Evolutionary conservation across 1,284 basidiomycete species (phyloP), one percentile per base, ranked within the genome.

Genomic region (Austropuccinia psidii): DNA sequence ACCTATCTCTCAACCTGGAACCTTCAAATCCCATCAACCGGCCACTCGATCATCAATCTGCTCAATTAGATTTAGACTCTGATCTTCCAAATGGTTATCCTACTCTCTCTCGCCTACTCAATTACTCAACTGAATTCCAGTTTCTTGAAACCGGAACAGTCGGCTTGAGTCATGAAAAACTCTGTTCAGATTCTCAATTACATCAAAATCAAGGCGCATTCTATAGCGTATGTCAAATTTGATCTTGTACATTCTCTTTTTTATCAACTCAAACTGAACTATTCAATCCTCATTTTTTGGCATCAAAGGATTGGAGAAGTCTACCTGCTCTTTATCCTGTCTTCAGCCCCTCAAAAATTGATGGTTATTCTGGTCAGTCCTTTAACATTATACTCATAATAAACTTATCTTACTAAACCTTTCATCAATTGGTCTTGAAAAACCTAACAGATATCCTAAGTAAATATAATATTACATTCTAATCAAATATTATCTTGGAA

Each of bases 341-440:
- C 27, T 73, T 73, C 50, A 73, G 69, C 55, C 69, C 69, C 47
- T 73, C 69, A 5, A 73, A 73, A 35, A 64, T 73, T 54, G 69
- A 73, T 31, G 69, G 69, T 29, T 73, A n/a, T 27, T 73, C 69
- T 54, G 69, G 69, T 73, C 33, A 62, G 45, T 21, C n/a, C 29
- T 39, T 33, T 27, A 33, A 29, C 43, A 24, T 41, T 17, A 54
- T 35, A 50, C 15, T 37, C 35, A 33, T 1, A n/a, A n/a, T n/a
- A n/a, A n/a, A n/a, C n/a, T n/a, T n/a, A n/a, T n/a, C n/a, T n/a
- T n/a, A n/a, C n/a, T n/a, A n/a, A n/a, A n/a, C n/a, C n/a, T n/a
- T n/a, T n/a, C n/a, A n/a, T 41, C 24, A 17, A 45, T n/a, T 17
- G 17, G 27, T 24, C 41, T 41, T 21, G 1, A 41, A 33, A 9